Base-by-base conservation (phyloP, 139 green algal genomes). In the Gonium pectorale region DNA sequence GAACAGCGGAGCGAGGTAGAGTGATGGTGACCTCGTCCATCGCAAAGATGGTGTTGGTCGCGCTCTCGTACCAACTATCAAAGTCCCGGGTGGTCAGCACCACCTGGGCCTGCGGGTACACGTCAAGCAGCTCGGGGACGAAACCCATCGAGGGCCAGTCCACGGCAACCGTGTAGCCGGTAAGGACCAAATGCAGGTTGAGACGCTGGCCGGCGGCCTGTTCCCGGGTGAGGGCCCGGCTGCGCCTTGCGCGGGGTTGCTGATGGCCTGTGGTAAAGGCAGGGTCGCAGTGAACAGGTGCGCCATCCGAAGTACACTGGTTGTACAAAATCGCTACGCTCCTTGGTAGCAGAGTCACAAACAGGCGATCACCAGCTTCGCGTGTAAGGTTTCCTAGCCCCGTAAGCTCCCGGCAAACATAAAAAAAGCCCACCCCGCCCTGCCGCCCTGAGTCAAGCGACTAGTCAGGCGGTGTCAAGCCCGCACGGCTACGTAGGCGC, bases 51-150 rank as follows among this genome's bases (percentile, higher is more conserved):
- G 64, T 71, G 7, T 29, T 27, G 19, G 5, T 9, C 27, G 11
- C 35, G 64, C 37, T 51, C 22, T 54, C 67, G 38, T 54, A 73
- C 67, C 67, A 73, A 38, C 17, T 11, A 38, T 73, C 67, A 43
- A 73, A 73, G 67, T 73, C 67, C 2, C 67, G 67, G 7, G 35
- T 8, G 24, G 67, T 54, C 24, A 73, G 67, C 22, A 73, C 52
- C 3, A 73, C 64, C 64, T 71, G 29, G 37, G 64, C 35, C 35
- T 49, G 35, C n/a, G 64, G 64, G 64, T 49, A 31, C 1, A 15
- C 64, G 0, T 13, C 35, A 7, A 70, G 64, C 17, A 70, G 35
- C 64, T 70, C 64, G 27, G 9, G 17, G 35, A 31, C 27, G 1
- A 70, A 1, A 17, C 13, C 35, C 8, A 26, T 13, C 0, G 35